Conservation (phyloP, 805 yeast species). For the Pichia gijzeniarum region DNA sequence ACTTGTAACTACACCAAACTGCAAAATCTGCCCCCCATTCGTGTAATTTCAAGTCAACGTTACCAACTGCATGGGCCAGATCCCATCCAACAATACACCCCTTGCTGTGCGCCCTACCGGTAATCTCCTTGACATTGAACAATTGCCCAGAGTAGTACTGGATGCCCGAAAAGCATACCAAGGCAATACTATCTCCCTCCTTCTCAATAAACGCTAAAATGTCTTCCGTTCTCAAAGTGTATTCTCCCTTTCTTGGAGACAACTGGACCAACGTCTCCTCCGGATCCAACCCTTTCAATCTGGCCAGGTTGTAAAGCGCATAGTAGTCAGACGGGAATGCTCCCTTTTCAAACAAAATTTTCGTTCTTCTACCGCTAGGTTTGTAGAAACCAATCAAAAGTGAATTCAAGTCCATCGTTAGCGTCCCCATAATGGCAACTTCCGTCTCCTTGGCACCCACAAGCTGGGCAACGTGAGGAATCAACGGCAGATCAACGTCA, state of each 20-base stretch:
- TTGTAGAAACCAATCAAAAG: conserved; percentile 66
- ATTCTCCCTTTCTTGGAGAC: conserved; percentile 52
- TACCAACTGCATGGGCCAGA: conserved; percentile 91
- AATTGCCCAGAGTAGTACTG: conserved; percentile 91
- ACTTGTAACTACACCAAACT: conserved; percentile 90
- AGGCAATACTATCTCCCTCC: conserved; percentile 55
- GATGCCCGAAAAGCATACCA: conserved; percentile 79
- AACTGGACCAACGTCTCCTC: conserved; percentile 58
- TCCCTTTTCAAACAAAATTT: conserved; percentile 76
- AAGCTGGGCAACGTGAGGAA: conserved; percentile 60
- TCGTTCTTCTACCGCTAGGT: conserved; percentile 52
- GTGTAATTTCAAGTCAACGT: conserved; percentile 68
- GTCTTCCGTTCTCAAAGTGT: conserved; percentile 53
- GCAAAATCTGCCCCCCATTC: conserved; percentile 94
- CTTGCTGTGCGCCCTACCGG: conserved; percentile 48
- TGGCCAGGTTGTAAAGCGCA: conserved; percentile 70
- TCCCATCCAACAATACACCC: conserved; percentile 83
- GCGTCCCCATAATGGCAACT: conserved; percentile 82
- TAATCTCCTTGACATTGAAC: conserved; percentile 70
- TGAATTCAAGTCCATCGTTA: conserved; percentile 77
- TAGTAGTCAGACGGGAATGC: conserved; percentile 93
- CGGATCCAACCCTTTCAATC: conserved; percentile 47
- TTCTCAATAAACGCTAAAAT: conserved; percentile 51
- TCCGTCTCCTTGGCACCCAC: conserved; percentile 75
- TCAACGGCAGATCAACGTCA: conserved; percentile 71